Evolutionary conservation across 108 stramenopile genomes (phyloP).

Genomic region (Nitzschia sp.): DNA sequence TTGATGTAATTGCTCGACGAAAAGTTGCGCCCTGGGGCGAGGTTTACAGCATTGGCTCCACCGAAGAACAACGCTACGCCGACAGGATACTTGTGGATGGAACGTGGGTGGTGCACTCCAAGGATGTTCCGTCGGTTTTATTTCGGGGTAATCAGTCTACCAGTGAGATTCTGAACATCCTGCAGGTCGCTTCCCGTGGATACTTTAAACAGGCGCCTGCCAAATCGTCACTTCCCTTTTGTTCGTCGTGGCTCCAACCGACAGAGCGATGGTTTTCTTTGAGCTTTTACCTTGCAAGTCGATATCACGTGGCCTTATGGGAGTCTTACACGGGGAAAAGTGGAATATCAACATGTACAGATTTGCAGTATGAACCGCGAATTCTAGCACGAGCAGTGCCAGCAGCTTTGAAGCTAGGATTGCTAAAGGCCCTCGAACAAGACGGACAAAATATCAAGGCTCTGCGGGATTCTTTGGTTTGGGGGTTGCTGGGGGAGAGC

Average conservation of each 20-base stretch:
- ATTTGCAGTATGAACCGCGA: background rate
- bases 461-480: constrained; percentile 19
- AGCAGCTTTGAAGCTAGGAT: background rate
- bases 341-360: background rate
- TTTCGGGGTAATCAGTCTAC: background rate
- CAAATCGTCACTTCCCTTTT: constrained; percentile 16
- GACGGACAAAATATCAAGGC: background rate
- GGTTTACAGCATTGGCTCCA: constrained; percentile 41
- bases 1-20: constrained; percentile 39
- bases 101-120: constrained; percentile 13
- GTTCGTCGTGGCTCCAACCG: constrained; percentile 69
- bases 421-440: background rate
- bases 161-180: constrained; percentile 33
- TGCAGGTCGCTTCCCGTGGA: constrained; percentile 52
- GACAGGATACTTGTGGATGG: constrained; percentile 36
- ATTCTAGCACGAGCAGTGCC: constrained; percentile 10
- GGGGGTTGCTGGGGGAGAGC: background rate
- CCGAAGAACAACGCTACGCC: constrained; percentile 36
- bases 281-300: constrained; percentile 71
- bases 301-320: constrained; percentile 75
- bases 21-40: constrained; percentile 45
- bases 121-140: constrained; percentile 2
- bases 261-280: constrained; percentile 77
- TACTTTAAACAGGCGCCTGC: constrained; percentile 19
- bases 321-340: constrained; percentile 24